Percentiles rank a stretch among this genome's conserved stretches.
Evolutionary conservation across 2,329 filamentous ascomycete genomes (phyloP).

Genomic region (Aspergillus brunneoviolaceus): DNA sequence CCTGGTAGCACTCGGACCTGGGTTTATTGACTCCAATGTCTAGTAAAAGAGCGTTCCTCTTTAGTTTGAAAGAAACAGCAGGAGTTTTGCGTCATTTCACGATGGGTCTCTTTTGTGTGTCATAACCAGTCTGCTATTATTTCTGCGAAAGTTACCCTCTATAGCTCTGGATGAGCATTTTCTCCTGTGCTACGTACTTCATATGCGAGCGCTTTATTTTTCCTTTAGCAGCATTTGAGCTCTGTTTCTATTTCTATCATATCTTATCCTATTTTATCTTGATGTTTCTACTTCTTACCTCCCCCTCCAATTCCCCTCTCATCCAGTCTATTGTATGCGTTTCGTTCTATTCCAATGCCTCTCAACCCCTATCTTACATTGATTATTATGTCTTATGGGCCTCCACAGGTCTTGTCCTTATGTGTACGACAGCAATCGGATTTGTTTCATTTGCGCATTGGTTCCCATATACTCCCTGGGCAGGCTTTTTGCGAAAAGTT

Average conservation of each 20-base stretch:
- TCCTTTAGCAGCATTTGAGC: conserved; percentile 37
- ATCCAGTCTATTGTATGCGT: conserved; percentile 7
- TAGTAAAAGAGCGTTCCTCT: conserved; percentile 41
- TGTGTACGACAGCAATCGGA: conserved; percentile 42
- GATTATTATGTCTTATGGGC: conserved; percentile 22
- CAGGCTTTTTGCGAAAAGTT: conserved; percentile 49
- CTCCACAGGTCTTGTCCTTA: conserved; percentile 26
- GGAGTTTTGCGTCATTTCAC: conserved; percentile 45
- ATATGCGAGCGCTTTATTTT: conserved; percentile 42
- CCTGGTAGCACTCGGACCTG: conserved; percentile 18
- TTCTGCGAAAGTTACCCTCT: conserved; percentile 37
- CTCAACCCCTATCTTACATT: conserved; percentile 14
- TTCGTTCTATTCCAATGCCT: conserved; percentile 8
- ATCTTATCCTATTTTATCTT: conserved; percentile 18
- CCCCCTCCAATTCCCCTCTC: conserved; percentile 15
- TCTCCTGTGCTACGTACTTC: conserved; percentile 44
- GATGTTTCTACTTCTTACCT: conserved; percentile 11
- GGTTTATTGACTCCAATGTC: conserved; percentile 4
- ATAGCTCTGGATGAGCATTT: conserved; percentile 47
- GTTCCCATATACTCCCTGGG: conserved; percentile 40
- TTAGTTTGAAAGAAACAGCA: conserved; percentile 43
- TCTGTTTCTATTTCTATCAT: conserved; percentile 21
- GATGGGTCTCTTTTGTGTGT: conserved; percentile 43
- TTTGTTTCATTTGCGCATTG: conserved; percentile 33
- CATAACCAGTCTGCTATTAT: conserved; percentile 40